These are phyloP conservation scores for Juglanconis oblonga DNA, from an alignment of 2,329 filamentous ascomycete species.

Conservation along the genomic window DNA sequence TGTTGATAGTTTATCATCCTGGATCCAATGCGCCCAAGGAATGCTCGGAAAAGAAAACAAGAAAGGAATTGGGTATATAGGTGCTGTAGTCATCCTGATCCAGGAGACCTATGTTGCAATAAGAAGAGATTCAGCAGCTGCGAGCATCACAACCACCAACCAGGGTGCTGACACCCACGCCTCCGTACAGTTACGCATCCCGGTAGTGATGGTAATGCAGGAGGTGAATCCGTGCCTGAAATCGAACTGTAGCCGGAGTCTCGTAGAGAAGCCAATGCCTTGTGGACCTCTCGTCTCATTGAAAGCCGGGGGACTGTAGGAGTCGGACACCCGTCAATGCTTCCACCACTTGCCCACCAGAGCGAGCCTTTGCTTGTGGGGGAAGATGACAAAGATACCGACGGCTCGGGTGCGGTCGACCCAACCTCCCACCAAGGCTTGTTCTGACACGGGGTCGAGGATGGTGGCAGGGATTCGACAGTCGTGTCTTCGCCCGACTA, in stretches of 20 bases:
- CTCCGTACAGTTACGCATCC: neutral
- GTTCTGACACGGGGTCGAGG: neutral
- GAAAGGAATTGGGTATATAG: conserved; percentile 15
- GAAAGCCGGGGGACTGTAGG: neutral
- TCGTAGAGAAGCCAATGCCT: neutral
- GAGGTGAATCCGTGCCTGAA: neutral
- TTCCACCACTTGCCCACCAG: conserved; percentile 1
- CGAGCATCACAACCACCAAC: conserved; percentile 3
- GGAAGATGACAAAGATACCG: neutral
- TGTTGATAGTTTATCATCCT: conserved; percentile 7
- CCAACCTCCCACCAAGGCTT: conserved; percentile 1
- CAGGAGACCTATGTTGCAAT: neutral
- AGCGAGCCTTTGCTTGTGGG: neutral
- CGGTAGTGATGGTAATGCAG: neutral
- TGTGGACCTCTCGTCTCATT: neutral
- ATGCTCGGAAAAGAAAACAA: conserved; percentile 9
- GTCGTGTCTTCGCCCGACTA: conserved; percentile 14
- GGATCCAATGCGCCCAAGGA: conserved; percentile 16
- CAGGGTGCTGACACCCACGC: neutral
- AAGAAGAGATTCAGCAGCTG: neutral
- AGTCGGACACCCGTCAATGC: neutral
- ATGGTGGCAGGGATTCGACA: conserved; percentile 3
- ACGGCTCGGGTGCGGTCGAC: neutral
- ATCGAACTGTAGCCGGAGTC: neutral
- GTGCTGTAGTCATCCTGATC: neutral